Base-by-base conservation (phyloP, 2,329 filamentous ascomycete genomes). In the Ophiostoma australiae region DNA sequence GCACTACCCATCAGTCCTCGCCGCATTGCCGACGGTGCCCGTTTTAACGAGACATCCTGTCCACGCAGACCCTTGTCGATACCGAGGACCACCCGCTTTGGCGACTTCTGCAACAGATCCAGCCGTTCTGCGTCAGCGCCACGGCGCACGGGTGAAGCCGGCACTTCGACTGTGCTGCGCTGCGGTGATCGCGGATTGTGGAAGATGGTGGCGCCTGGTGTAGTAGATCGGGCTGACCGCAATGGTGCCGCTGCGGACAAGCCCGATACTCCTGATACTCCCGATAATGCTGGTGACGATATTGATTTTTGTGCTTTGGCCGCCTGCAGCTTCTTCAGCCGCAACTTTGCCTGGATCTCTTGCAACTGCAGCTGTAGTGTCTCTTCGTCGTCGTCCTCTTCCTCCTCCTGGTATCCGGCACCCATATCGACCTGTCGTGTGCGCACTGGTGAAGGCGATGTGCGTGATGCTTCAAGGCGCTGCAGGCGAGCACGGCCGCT, bases 31-130 rank as follows among this genome's bases (percentile, higher is more conserved):
- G 69, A 85, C 2, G 88, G 84, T 3, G 92, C 88, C 74, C 92
- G 85, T 79, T 92, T 95, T 37, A 98, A 81, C 3, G 94, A 97
- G 41, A 98, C 85, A 76, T 97, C 93, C 72, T 87, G 87, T 1
- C 90, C 93, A 75, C 85, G 90, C 48, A 94, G 82, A 0, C 93
- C 93, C 78, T 97, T 96, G 80, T 97, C 94, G 73, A 98, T 96
- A 5, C 95, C 94, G 20, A 98, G 80, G 23, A 93, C 80, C 17
- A 95, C 87, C 72, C 94, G 86, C 70, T 90, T 90, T 0, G 95
- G 94, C 1, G 94, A 97, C 35, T 85, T 87, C 48, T 88, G 89
- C 17, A 86, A 82, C n/a, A 81, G 82, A 20, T 33, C 52, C 52
- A 58, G 82, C 77, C 1, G 83, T 77, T 0, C 80, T 77, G 15